Evolutionary conservation across 148 eudicot species (phyloP).

Genomic region (Cornus kousa): DNA sequence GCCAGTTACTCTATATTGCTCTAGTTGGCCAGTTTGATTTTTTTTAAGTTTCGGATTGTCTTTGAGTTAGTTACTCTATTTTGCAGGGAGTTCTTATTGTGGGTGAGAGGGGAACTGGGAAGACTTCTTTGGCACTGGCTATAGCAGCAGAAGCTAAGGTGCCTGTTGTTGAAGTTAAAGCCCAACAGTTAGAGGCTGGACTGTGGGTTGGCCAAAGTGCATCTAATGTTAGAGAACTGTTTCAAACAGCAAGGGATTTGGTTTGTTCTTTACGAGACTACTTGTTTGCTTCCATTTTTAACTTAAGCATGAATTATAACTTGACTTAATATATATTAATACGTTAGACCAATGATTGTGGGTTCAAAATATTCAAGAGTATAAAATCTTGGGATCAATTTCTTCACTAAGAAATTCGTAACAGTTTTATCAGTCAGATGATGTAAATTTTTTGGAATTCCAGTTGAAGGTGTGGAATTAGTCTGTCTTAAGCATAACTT

Average conservation of each 20-base stretch:
- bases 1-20: not conserved
- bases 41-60: not conserved
- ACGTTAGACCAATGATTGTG: not conserved
- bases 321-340: not conserved
- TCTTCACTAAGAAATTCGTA: not conserved
- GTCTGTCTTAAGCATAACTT: not conserved
- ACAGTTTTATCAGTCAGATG: not conserved
- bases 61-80: not conserved
- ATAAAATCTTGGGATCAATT: not conserved
- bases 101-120: constrained; percentile 93
- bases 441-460: not conserved
- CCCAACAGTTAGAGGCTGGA: constrained; percentile 90
- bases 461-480: not conserved
- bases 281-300: not conserved
- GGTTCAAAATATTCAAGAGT: not conserved
- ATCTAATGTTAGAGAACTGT: constrained; percentile 87
- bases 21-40: not conserved
- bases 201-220: constrained; percentile 97
- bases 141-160: constrained; percentile 96
- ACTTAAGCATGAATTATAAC: not conserved
- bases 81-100: constrained; percentile 91
- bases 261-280: constrained; percentile 34
- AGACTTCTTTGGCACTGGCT: constrained; percentile 86
- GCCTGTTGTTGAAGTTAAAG: constrained; percentile 84
- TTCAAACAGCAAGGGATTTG: constrained; percentile 94